A percentile compares a stretch with the other conserved stretches of the same genome.
These are phyloP conservation scores for Pycnococcus provasolii DNA, from an alignment of 139 green algal species.

Conservation along the genomic window DNA sequence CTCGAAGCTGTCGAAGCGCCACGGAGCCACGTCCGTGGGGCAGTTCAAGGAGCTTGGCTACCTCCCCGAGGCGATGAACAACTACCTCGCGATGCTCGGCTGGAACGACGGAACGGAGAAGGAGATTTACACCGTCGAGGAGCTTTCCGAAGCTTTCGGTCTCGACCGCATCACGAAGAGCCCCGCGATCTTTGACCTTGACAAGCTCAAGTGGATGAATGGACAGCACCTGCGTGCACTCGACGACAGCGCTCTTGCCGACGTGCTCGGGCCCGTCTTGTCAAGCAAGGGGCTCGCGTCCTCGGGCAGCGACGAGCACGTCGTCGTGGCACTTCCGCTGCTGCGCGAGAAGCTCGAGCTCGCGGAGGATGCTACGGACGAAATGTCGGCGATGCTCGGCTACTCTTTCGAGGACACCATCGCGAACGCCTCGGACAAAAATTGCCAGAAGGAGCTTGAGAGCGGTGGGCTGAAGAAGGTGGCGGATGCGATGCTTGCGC, in stretches of 20 bases:
- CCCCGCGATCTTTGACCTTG: conserved; percentile 86
- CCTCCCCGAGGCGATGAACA: conserved; percentile 86
- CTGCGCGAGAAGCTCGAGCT: conserved; percentile 36
- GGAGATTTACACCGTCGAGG: conserved; percentile 75
- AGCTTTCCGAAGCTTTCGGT: conserved; percentile 61
- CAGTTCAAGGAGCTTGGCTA: conserved; percentile 85
- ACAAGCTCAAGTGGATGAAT: conserved; percentile 42
- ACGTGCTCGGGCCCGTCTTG: conserved; percentile 20
- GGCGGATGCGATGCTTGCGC: conserved; percentile 54
- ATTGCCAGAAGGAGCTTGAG: conserved; percentile 54
- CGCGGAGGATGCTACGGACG: conserved; percentile 45
- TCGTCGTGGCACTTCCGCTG: conserved; percentile 14
- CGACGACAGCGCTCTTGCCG: conserved; percentile 37
- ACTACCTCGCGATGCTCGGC: conserved; percentile 90
- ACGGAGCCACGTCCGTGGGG: conserved; percentile 91
- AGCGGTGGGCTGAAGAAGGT: conserved; percentile 46
- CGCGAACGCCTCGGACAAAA: conserved; percentile 22
- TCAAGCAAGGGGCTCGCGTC: not conserved
- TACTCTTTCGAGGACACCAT: conserved; percentile 82
- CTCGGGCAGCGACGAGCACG: conserved; percentile 5
- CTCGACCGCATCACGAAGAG: conserved; percentile 91
- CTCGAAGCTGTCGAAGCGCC: conserved; percentile 92
- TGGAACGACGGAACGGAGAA: conserved; percentile 99
- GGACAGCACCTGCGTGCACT: conserved; percentile 74
- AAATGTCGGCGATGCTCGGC: conserved; percentile 55